Evolutionary conservation across 768 basidiomycete genomes (phyloP).

Genomic region (Leccinum disarticulatum): DNA sequence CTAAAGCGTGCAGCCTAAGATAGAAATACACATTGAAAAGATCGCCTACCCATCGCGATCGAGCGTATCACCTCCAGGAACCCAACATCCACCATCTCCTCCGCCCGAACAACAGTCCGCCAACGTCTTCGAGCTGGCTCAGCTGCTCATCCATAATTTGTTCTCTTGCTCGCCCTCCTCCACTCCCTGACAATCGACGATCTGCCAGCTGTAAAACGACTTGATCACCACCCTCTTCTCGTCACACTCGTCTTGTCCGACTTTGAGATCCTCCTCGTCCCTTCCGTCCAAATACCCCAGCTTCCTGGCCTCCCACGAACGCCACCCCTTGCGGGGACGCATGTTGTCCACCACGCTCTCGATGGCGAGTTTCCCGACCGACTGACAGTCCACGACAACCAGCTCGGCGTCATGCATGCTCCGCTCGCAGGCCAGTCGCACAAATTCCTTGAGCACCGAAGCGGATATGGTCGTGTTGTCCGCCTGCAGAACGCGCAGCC

Average conservation of each 20-base stretch:
- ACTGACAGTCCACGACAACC: too few relatives aligned
- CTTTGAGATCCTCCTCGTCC: constrained; percentile 58
- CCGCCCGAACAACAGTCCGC: constrained; percentile 14
- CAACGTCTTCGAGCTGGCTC: constrained; percentile 33
- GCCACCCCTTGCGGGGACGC: constrained; percentile 73
- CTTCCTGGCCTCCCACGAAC: constrained; percentile 66
- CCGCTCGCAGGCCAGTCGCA: too few relatives aligned
- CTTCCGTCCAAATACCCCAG: constrained; percentile 71
- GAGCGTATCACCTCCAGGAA: constrained; percentile 52
- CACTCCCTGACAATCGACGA: constrained; percentile 70
- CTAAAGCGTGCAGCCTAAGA: too few relatives aligned
- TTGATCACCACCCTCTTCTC: constrained; percentile 70
- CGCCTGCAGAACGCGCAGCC: too few relatives aligned
- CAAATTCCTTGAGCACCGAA: too few relatives aligned
- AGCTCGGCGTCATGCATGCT: too few relatives aligned
- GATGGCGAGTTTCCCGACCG: constrained; percentile 36
- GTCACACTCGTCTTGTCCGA: constrained; percentile 83
- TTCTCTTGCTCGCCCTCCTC: constrained; percentile 49
- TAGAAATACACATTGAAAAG: neutral
- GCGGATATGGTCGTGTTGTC: too few relatives aligned
- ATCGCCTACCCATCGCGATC: constrained; percentile 51
- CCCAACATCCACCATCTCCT: constrained; percentile 36
- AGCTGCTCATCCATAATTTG: constrained; percentile 33
- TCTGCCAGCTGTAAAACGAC: constrained; percentile 86
- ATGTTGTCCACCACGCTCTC: constrained; percentile 59